Percentiles rank a stretch among this genome's conserved stretches.
phyloP scores from a whole-genome alignment of 2,329 filamentous ascomycete species.

The Penicillium sp. region DNA sequence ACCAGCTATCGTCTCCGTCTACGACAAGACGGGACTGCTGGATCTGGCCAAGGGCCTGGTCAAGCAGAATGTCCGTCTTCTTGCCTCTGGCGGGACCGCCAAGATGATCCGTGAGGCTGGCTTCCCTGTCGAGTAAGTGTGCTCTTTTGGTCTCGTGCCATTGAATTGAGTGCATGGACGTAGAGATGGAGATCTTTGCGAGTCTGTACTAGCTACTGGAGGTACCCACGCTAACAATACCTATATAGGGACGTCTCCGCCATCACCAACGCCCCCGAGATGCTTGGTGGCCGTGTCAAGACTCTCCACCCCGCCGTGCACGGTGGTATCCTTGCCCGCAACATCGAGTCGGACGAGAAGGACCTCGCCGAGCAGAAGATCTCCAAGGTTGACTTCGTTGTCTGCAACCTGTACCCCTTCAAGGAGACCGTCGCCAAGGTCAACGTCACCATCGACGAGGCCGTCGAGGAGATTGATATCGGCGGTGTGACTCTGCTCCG shows the following conservation, averaged over 20 bases:
- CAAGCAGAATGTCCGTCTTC: conserved; percentile 86
- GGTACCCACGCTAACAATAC: conserved; percentile 7
- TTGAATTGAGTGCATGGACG: background rate
- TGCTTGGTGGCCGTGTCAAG: conserved; percentile 92
- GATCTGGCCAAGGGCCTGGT: conserved; percentile 90
- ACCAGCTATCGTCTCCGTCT: conserved; percentile 91
- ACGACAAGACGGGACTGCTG: conserved; percentile 95
- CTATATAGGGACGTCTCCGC: conserved; percentile 83
- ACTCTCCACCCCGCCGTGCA: conserved; percentile 94
- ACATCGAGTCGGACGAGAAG: conserved; percentile 94
- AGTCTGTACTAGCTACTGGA: conserved; percentile 6
- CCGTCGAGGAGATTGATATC: conserved; percentile 98
- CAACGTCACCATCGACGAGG: conserved; percentile 95
- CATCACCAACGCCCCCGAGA: conserved; percentile 96
- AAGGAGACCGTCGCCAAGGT: conserved; percentile 97
- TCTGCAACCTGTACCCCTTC: conserved; percentile 99
- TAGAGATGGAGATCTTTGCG: background rate
- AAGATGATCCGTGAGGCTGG: conserved; percentile 96
- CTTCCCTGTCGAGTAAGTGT: conserved; percentile 86
- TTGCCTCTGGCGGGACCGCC: conserved; percentile 93
- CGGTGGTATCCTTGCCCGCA: conserved; percentile 82
- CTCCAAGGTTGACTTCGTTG: conserved; percentile 90
- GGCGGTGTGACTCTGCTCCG: conserved; percentile 95
- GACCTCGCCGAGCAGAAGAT: conserved; percentile 95
- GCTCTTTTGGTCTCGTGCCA: conserved; percentile 11